These are phyloP conservation scores for Pichia exigua DNA, from an alignment of 805 yeast species.

Conservation along the genomic window DNA sequence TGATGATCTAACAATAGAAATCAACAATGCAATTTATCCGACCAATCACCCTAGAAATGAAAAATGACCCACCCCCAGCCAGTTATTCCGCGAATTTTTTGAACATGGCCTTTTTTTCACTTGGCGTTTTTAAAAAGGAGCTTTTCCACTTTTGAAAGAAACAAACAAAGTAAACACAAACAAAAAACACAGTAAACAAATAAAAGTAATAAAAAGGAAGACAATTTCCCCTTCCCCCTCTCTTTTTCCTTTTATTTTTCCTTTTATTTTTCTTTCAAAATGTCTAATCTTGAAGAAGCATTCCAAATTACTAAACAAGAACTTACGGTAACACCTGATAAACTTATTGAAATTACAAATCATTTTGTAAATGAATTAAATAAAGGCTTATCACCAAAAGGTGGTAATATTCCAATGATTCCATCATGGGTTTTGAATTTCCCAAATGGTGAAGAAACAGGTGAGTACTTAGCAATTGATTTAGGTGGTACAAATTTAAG, in stretches of 20 bases:
- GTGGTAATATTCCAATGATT: slow-evolving; percentile 93
- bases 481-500: slow-evolving; percentile 96
- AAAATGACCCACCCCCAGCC: not conserved
- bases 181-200: too few species aligned
- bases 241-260: not conserved
- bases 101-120: too few species aligned
- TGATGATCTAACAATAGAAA: too few species aligned
- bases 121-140: not conserved
- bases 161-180: not conserved
- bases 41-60: not conserved
- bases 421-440: slow-evolving; percentile 94
- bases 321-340: slow-evolving; percentile 55
- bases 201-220: too few species aligned
- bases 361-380: slow-evolving; percentile 75
- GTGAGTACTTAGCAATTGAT: slow-evolving; percentile 87
- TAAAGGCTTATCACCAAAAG: slow-evolving; percentile 67
- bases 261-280: not conserved
- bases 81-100: not conserved
- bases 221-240: too few species aligned
- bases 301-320: slow-evolving; percentile 49
- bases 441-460: slow-evolving; percentile 88
- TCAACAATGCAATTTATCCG: not conserved
- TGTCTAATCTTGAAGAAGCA: slow-evolving; percentile 10
- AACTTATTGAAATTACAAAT: slow-evolving; percentile 56
- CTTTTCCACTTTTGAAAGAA: not conserved